A percentile compares a stretch with the other conserved stretches of the same genome.
phyloP scores from a whole-genome alignment of 495 filamentous ascomycete species.

The Usnea hakonensis region DNA sequence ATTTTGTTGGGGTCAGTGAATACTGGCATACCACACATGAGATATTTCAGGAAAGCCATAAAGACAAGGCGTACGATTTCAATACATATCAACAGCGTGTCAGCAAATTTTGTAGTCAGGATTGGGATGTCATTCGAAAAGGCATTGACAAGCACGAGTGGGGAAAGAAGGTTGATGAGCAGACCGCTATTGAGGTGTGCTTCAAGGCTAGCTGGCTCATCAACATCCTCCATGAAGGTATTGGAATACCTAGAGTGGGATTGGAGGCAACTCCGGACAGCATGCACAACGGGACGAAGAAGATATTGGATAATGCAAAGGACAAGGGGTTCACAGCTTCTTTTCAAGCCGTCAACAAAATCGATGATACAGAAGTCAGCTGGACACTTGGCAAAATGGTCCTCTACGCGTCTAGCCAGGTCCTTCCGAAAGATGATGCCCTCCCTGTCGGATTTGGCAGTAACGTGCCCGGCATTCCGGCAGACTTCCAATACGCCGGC shows the following conservation, averaged over 20 bases:
- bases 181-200: slow-evolving; percentile 75
- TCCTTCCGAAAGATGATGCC: slow-evolving; percentile 53
- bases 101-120: slow-evolving; percentile 71
- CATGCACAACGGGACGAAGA: slow-evolving; percentile 66
- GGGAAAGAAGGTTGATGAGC: slow-evolving; percentile 68
- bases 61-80: slow-evolving; percentile 85
- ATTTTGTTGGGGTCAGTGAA: slow-evolving; percentile 96
- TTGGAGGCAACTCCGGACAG: slow-evolving; percentile 50
- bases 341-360: slow-evolving; percentile 91
- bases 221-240: slow-evolving; percentile 90
- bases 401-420: slow-evolving; percentile 87
- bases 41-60: slow-evolving; percentile 73
- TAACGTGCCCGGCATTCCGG: slow-evolving; percentile 60
- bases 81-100: slow-evolving; percentile 83
- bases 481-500: slow-evolving; percentile 83
- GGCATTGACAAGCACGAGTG: slow-evolving; percentile 57
- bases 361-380: slow-evolving; percentile 87
- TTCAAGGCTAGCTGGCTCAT: slow-evolving; percentile 99
- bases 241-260: slow-evolving; percentile 85
- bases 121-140: slow-evolving; percentile 67
- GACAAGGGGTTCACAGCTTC: slow-evolving; percentile 76
- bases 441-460: slow-evolving; percentile 86
- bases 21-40: slow-evolving; percentile 99
- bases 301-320: slow-evolving; percentile 58
- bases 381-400: slow-evolving; percentile 98